Base-by-base conservation (phyloP, 1,284 basidiomycete genomes). In the Cutaneotrichosporon cavernicola region DNA sequence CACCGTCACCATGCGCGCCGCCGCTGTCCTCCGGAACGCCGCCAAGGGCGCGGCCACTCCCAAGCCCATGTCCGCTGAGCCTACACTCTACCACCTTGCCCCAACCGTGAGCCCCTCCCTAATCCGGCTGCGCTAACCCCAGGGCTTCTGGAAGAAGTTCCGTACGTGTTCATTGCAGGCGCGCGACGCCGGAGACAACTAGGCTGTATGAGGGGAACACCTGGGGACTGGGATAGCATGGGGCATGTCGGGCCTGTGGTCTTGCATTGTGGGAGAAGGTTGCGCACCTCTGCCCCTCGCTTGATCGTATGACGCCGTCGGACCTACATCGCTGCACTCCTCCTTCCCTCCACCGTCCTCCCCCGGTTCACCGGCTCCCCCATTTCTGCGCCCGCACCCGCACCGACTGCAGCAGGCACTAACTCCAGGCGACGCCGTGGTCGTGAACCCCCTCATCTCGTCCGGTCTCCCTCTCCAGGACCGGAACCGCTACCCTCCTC, bases 91-190 rank as follows among this genome's bases (percentile, higher is more conserved):
- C 81, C 92, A 95, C 77, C 86, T 92, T 69, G 87, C 86, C 72
- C 89, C 92, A 13, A 89, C 87, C 76, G 92, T 80, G 66, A 70
- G 77, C 75, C 46, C 32, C 40, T 18, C 26, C 46, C 30, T 30
- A 31, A 26, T 26, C 7, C 18, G n/a, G 22, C 26, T 9, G 26
- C 16, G 60, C 65, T 72, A 38, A 72, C 67, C 22, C 10, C 64
- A 80, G 77, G 80, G 92, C 2, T 93, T 95, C 79, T 95, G 92
- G 92, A 95, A 94, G 86, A 92, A 89, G 83, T 91, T 95, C 78
- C 87, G 92, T 92, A 72, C 69, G 90, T 84, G 52, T 50, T 26
- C 26, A 50, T 30, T 13, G 49, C 49, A 22, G 26, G 22, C 49
- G 49, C 49, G 43, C 43, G 7, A 18, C 43, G 18, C 43, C 43